Base-by-base conservation (phyloP, 2,329 filamentous ascomycete species). In the Colletotrichum somersetense region DNA sequence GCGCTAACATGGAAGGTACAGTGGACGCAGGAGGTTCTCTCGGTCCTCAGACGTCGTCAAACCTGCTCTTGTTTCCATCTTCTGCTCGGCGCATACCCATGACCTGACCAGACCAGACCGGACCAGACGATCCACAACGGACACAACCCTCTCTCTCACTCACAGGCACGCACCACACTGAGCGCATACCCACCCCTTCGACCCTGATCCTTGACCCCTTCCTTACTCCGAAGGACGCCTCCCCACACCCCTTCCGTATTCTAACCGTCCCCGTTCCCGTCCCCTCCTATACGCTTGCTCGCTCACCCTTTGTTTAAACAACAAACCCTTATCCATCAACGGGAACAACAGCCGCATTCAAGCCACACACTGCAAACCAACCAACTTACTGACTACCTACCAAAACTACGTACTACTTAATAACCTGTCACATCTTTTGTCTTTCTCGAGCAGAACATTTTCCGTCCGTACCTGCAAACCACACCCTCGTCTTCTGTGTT, bases 81-180 rank as follows among this genome's bases (percentile, higher is more conserved):
- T 35, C 53, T 58, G 57, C 48, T 46, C 57, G 35, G 64, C 52
- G 68, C 44, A 63, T 52, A 40, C 33, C 53, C 20, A 38, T 35
- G 33, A 68, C 63, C 52, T 62, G 35, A 38, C 35, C 35, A 35
- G 35, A 35, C 35, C 35, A 35, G 33, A 67, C 63, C 52, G 63
- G 68, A 63, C 68, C 68, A 68, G 68, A 71, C 68, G 68, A 71
- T 67, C 68, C 68, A 71, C 68, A 55, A 70, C 62, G 46, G 67
- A 67, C 67, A 71, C 71, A 65, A 72, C 59, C 70, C 48, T 69
- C 69, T 38, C 66, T 6, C 66, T 64, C 53, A 67, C 30, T 30
- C 30, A 30, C 30, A 30, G 30, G 30, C 55, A 48, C 33, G 23
- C 66, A 26, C 35, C 38, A 53, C 26, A 46, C 38, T 35, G 55